phyloP scores from a whole-genome alignment of 2,329 filamentous ascomycete species.

The Penicillium sp. region DNA sequence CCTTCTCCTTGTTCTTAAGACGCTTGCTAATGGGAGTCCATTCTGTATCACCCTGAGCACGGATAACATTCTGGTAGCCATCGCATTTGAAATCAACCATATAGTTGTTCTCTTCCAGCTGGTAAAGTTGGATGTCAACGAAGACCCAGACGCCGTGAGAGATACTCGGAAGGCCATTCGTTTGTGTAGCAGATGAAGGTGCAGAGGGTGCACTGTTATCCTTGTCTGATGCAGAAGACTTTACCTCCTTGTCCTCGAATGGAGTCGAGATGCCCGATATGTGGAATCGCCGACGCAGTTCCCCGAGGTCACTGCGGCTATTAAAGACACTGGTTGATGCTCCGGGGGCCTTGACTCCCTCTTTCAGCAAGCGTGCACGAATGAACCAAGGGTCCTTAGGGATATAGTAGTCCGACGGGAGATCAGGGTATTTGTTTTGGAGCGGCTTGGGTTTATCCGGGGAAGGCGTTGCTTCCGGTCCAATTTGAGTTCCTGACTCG shows the following conservation, averaged over 20 bases:
- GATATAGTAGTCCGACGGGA: conserved; percentile 69
- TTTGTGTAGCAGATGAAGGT: conserved; percentile 39
- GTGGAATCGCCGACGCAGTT: conserved; percentile 41
- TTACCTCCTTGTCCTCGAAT: conserved; percentile 26
- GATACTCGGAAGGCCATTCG: conserved; percentile 39
- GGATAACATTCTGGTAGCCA: conserved; percentile 86
- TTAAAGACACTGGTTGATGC: conserved; percentile 39
- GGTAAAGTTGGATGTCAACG: conserved; percentile 93
- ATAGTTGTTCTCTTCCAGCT: conserved; percentile 88
- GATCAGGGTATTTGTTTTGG: conserved; percentile 46
- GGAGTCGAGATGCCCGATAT: conserved; percentile 34
- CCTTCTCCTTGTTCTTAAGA: conserved; percentile 76
- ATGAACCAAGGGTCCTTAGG: conserved; percentile 95
- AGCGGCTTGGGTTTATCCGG: conserved; percentile 40
- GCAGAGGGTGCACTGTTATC: conserved; percentile 34
- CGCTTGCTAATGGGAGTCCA: conserved; percentile 53
- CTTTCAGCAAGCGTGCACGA: conserved; percentile 81
- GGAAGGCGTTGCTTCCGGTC: conserved; percentile 36
- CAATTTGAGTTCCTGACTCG: conserved; percentile 38
- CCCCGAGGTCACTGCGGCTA: conserved; percentile 44
- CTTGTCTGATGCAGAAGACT: conserved; percentile 33
- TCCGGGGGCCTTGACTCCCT: conserved; percentile 65
- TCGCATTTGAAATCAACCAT: conserved; percentile 99
- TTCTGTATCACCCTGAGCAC: conserved; percentile 47
- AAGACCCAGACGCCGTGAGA: conserved; percentile 84